phyloP scores from a whole-genome alignment of 140 eudicot genomes.

The Stevia rebaudiana region DNA sequence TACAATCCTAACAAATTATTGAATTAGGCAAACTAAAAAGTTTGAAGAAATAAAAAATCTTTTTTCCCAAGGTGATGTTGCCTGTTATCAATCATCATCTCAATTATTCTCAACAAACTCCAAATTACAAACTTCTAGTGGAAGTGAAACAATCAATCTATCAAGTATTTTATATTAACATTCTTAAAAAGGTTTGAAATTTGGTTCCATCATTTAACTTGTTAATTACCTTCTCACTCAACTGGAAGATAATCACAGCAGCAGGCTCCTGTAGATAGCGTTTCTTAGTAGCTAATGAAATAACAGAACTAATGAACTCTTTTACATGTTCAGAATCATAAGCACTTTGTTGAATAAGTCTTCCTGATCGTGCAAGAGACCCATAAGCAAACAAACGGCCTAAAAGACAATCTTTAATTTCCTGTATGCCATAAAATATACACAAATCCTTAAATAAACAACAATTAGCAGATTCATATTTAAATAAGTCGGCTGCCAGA shows the following conservation, averaged over 20 bases:
- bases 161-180: neutral
- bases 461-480: neutral
- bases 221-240: conserved; percentile 65
- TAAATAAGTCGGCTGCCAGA: neutral
- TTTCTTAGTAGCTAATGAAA: conserved; percentile 65
- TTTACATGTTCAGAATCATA: conserved; percentile 45
- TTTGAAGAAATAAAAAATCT: neutral
- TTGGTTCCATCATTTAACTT: neutral
- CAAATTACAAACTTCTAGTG: neutral
- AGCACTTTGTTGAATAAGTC: conserved; percentile 46
- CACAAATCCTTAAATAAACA: conserved; percentile 1
- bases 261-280: conserved; percentile 90
- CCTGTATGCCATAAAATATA: conserved; percentile 43
- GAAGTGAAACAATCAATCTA: neutral
- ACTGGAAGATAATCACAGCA: conserved; percentile 53
- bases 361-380: conserved; percentile 84
- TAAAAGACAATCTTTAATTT: conserved; percentile 74
- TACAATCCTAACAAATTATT: neutral
- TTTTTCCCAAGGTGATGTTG: neutral
- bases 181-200: neutral
- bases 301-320: conserved; percentile 54
- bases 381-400: conserved; percentile 97
- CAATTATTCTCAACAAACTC: neutral
- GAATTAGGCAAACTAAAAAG: too few relatives aligned
- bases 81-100: neutral